Evolutionary conservation across 225 moss, liverwort and hornwort species (phyloP).

Genomic region (Lunularia cruciata): DNA sequence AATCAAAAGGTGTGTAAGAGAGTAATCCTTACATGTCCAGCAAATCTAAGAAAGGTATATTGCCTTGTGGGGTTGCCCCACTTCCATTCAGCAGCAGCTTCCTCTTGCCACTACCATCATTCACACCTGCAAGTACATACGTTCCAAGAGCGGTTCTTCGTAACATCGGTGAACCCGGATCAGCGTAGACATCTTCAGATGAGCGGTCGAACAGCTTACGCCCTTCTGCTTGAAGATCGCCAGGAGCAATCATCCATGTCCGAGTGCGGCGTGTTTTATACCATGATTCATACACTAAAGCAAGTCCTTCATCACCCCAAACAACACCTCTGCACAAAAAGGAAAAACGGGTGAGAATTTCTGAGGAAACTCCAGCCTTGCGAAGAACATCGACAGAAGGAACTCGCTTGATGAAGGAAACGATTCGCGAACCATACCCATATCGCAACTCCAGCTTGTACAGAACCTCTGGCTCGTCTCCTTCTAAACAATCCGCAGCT

Average conservation of each 20-base stretch:
- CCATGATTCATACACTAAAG: slow-evolving; percentile 91
- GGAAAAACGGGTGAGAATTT: background rate
- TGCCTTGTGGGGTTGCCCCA: slow-evolving; percentile 92
- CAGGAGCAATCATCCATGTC: slow-evolving; percentile 82
- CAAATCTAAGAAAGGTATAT: slow-evolving; percentile 88
- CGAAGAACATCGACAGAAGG: background rate
- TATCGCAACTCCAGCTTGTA: slow-evolving; percentile 71
- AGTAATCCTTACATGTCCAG: slow-evolving; percentile 84
- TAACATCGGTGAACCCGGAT: slow-evolving; percentile 85
- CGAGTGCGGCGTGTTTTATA: slow-evolving; percentile 78
- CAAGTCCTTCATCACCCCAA: slow-evolving; percentile 80
- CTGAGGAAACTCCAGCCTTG: too few relatives aligned
- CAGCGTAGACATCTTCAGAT: slow-evolving; percentile 90
- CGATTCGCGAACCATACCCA: slow-evolving; percentile 41
- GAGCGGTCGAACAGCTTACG: slow-evolving; percentile 76
- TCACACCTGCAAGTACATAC: slow-evolving; percentile 70
- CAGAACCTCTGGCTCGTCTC: slow-evolving; percentile 60
- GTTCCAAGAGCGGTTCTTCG: slow-evolving; percentile 71
- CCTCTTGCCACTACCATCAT: slow-evolving; percentile 57
- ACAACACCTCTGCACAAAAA: slow-evolving; percentile 59
- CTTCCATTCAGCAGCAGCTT: slow-evolving; percentile 77
- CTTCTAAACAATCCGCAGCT: slow-evolving; percentile 51
- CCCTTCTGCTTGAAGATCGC: slow-evolving; percentile 51
- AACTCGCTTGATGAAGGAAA: background rate
- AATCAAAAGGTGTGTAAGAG: too few relatives aligned